phyloP scores from a whole-genome alignment of 495 filamentous ascomycete genomes.

The Penicillium flavigenum region DNA sequence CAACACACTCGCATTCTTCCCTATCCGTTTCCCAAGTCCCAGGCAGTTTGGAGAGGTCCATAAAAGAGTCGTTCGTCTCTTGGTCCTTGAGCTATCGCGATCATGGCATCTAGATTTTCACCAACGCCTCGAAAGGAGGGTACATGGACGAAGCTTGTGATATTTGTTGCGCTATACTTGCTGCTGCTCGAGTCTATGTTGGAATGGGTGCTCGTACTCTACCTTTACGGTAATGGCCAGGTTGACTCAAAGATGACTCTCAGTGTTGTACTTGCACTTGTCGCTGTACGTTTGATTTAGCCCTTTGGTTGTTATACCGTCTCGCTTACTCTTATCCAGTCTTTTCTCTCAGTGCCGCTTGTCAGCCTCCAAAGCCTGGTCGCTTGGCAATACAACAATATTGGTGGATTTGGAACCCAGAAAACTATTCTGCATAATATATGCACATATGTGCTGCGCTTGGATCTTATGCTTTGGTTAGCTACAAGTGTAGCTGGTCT shows the following conservation, averaged over 20 bases:
- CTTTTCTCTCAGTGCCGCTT: conserved; percentile 41
- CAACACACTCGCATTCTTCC: neutral
- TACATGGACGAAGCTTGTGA: conserved; percentile 43
- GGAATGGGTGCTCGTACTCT: conserved; percentile 40
- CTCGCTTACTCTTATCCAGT: conserved; percentile 26
- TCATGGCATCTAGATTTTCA: conserved; percentile 31
- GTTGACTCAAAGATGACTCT: conserved; percentile 46
- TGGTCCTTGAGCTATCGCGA: conserved; percentile 6
- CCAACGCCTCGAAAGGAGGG: conserved; percentile 31
- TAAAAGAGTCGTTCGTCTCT: neutral
- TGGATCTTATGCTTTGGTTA: conserved; percentile 43
- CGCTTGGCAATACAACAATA: conserved; percentile 47
- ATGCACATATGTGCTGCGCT: conserved; percentile 41
- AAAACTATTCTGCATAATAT: conserved; percentile 37
- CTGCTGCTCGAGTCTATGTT: conserved; percentile 41
- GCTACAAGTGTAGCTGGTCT: conserved; percentile 43
- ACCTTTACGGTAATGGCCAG: conserved; percentile 37
- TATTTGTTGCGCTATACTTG: conserved; percentile 44
- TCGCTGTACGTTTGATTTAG: conserved; percentile 32
- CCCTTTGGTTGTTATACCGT: neutral
- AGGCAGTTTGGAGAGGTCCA: neutral
- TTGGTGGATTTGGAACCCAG: conserved; percentile 36
- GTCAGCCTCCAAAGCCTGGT: conserved; percentile 45
- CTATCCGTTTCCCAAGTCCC: neutral
- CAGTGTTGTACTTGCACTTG: conserved; percentile 40